Base-by-base conservation (phyloP, 768 basidiomycete species). In the Chlorophyllum brunneum region DNA sequence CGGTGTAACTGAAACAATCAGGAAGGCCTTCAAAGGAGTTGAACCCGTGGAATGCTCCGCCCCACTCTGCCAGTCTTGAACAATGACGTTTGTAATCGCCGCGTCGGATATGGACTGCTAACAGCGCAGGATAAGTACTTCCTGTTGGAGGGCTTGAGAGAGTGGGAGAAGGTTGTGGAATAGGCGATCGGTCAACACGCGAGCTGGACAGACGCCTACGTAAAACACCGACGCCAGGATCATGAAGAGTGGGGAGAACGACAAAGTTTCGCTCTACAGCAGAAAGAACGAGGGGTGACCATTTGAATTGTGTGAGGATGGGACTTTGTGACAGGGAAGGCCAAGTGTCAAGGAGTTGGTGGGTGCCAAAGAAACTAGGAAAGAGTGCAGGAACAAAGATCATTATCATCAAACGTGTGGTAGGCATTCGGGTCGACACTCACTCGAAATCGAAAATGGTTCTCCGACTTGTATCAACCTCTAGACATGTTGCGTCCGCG, bases 21-120 rank as follows among this genome's bases (percentile, higher is more conserved):
- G 62, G 59, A 11, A 75, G 65, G 2, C 56, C 63, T 0, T 74
- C 68, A 38, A 73, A 70, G 20, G 72, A 69, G 58, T 78, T 80
- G 30, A 81, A 67, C 9, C 80, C 80, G 68, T 78, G 77, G 59
- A 75, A 83, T 0, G 57, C 51, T 0, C 72, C 57, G 36, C 63
- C 60, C 77, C 77, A 78, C 4, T 62, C 54, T 1, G 73, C 71
- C 30, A 83, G 71, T 33, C 77, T 74, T 1, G 69, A 67, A 55
- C 82, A 83, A 57, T 83, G 82, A 1, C 76, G 68, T 26, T 63
- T 71, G 58, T 77, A 84, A 54, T 84, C 83, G 4, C 83, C 83
- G 1, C 80, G 69, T 5, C 82, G 74, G 36, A 77, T 68, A 47
- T 84, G 82, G 6, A 83, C 51, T 1, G 82, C 82, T 10, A 84